phyloP scores from a whole-genome alignment of 2,329 filamentous ascomycete species.

The Colletotrichum sp. region DNA sequence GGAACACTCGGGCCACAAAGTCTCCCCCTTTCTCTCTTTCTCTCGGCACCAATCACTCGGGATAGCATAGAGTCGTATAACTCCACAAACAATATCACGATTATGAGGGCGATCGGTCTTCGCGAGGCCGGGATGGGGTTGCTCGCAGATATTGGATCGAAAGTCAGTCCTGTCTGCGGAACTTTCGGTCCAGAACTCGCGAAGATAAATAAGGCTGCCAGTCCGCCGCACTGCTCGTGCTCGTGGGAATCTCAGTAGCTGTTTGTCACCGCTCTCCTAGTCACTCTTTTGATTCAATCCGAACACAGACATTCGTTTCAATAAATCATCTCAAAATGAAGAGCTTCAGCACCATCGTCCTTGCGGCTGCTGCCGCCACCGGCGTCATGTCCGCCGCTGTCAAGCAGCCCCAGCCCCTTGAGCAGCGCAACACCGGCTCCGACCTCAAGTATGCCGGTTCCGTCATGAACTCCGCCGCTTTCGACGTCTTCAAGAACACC shows the following conservation, averaged over 20 bases:
- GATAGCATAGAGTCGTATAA: not conserved
- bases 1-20: not conserved
- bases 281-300: not conserved
- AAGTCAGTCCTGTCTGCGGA: not conserved
- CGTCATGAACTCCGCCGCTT: constrained; percentile 7
- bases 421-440: not conserved
- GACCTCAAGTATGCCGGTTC: not conserved
- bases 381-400: constrained; percentile 8
- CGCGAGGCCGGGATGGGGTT: not conserved
- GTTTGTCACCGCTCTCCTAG: not conserved
- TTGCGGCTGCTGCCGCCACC: not conserved
- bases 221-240: not conserved
- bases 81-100: not conserved
- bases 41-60: not conserved
- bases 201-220: not conserved
- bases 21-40: not conserved
- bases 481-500: not conserved
- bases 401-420: not conserved
- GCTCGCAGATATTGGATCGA: not conserved
- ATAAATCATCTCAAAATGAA: constrained; percentile 1
- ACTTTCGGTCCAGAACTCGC: not conserved
- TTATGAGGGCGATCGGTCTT: not conserved
- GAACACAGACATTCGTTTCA: not conserved
- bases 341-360: constrained; percentile 7
- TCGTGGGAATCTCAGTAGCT: not conserved